Evolutionary conservation across 2,329 filamentous ascomycete species (phyloP).

Genomic region (Aspergillus sp.): DNA sequence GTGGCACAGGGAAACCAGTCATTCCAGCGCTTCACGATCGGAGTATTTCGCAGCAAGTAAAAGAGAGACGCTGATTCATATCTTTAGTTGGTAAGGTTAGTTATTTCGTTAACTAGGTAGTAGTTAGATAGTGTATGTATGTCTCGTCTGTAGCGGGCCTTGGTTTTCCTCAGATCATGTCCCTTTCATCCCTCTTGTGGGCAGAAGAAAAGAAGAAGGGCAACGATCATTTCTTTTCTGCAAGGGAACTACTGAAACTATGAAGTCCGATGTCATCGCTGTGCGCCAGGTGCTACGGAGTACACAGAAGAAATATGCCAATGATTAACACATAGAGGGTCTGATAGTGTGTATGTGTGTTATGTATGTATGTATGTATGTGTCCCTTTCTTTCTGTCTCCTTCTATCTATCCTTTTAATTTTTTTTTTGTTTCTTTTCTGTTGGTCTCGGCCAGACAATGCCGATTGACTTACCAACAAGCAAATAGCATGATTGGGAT

Average conservation of each 20-base stretch:
- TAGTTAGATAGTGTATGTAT: conserved; percentile 12
- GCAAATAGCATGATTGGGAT: conserved; percentile 5
- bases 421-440: neutral
- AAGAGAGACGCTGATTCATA: neutral
- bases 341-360: neutral
- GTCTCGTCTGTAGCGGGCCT: conserved; percentile 6
- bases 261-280: conserved; percentile 8
- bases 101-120: no score
- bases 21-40: neutral
- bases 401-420: neutral
- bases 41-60: conserved; percentile 10
- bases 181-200: neutral
- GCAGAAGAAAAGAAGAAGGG: neutral
- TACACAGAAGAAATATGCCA: conserved; percentile 1
- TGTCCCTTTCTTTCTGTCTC: neutral
- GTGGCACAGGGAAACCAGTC: neutral
- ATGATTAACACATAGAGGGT: neutral
- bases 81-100: no score
- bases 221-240: conserved; percentile 12
- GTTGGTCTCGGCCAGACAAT: neutral
- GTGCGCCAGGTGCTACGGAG: neutral
- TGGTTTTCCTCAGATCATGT: neutral
- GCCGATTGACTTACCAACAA: neutral
- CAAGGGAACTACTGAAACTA: conserved; percentile 15
- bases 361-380: neutral